These are phyloP conservation scores for Alternaria brassicae DNA, from an alignment of 2,329 filamentous ascomycete species.

Conservation along the genomic window DNA sequence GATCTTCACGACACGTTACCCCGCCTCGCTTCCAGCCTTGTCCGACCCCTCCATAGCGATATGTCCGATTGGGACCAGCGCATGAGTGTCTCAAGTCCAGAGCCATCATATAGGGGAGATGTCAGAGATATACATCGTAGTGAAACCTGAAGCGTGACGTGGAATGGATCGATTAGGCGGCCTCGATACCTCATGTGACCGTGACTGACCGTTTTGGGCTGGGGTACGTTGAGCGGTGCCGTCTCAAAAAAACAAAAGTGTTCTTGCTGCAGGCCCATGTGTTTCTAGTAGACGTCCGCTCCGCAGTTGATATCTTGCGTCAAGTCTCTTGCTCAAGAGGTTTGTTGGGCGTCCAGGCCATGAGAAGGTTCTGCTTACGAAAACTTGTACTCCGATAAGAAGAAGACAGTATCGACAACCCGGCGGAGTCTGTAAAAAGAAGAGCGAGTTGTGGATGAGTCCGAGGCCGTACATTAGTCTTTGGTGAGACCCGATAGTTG, in stretches of 20 bases:
- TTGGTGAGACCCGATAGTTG: neutral
- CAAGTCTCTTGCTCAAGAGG: neutral
- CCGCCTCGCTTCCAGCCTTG: conserved; percentile 10
- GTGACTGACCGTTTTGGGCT: neutral
- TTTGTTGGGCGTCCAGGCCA: neutral
- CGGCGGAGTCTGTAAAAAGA: neutral
- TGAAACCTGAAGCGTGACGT: neutral
- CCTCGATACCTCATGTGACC: neutral
- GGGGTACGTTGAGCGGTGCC: neutral
- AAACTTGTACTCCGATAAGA: neutral
- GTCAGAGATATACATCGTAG: neutral
- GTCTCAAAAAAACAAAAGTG: neutral
- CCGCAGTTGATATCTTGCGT: neutral
- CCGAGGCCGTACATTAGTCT: neutral
- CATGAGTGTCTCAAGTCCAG: neutral
- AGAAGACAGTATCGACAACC: too few species aligned
- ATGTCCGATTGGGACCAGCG: neutral
- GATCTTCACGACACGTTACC: conserved; percentile 7
- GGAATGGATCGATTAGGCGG: neutral
- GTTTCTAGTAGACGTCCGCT: neutral
- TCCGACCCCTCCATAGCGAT: conserved; percentile 3
- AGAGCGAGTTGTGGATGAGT: neutral
- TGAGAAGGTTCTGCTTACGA: neutral
- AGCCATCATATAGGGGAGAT: neutral
- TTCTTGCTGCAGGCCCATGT: neutral